Evolutionary conservation across 2,329 filamentous ascomycete genomes (phyloP).

Genomic region (Botrytis fabae): DNA sequence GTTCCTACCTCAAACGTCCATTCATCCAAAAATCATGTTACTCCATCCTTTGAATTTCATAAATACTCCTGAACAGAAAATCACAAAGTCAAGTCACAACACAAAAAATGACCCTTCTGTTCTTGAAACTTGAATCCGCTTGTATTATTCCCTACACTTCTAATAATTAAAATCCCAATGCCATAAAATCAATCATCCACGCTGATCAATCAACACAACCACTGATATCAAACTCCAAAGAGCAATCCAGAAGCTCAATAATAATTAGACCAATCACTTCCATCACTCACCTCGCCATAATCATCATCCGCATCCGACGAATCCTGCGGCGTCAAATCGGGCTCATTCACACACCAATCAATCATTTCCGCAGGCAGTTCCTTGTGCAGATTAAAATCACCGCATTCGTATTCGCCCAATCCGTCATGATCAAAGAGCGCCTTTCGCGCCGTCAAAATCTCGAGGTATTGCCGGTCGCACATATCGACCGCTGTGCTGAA

Average conservation of each 20-base stretch:
- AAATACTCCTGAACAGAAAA: background rate
- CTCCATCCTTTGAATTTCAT: background rate
- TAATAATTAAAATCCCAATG: background rate
- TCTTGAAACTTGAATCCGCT: background rate
- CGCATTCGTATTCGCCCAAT: background rate
- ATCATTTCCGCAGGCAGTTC: background rate
- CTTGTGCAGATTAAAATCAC: background rate
- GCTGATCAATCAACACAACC: background rate
- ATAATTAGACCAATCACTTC: background rate
- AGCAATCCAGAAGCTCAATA: background rate
- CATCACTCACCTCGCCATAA: background rate
- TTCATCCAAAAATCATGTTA: background rate
- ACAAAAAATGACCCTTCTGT: background rate
- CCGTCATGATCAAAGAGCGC: constrained; percentile 1
- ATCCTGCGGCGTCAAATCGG: background rate
- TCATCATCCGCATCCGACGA: background rate
- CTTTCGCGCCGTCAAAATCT: background rate
- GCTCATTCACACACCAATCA: background rate
- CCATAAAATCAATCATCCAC: background rate
- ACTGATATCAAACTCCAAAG: background rate
- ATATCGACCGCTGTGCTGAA: background rate
- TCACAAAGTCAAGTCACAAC: background rate
- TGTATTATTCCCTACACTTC: background rate
- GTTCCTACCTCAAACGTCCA: too few species aligned
- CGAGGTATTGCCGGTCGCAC: constrained; percentile 12